These are phyloP conservation scores for Phytophthora tubulina DNA, from an alignment of 352 stramenopile genomes.

Conservation along the genomic window DNA sequence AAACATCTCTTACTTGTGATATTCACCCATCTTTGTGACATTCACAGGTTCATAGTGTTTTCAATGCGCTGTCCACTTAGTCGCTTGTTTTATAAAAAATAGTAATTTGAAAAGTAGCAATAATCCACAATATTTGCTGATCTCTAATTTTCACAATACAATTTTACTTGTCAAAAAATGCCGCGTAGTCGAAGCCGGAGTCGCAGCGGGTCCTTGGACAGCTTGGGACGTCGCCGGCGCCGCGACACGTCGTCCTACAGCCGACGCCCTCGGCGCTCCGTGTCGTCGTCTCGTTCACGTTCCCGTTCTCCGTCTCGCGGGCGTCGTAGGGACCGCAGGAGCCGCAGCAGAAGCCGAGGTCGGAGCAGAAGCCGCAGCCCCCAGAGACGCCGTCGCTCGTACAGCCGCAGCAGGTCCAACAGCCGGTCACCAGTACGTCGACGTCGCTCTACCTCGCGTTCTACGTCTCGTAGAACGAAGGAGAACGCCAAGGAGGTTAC, in stretches of 20 bases:
- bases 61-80: not conserved
- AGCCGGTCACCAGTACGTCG: slow-evolving; percentile 18
- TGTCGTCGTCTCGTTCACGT: slow-evolving; percentile 44
- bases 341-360: slow-evolving; percentile 39
- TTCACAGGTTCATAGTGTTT: not conserved
- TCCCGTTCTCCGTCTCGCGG: slow-evolving; percentile 47
- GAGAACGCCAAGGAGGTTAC: slow-evolving; percentile 2
- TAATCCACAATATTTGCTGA: too few species aligned
- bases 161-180: slow-evolving; percentile 26
- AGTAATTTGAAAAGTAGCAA: too few species aligned
- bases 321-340: slow-evolving; percentile 37
- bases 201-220: slow-evolving; percentile 74
- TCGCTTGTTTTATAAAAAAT: too few species aligned
- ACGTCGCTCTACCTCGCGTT: slow-evolving; percentile 22
- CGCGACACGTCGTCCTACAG: slow-evolving; percentile 30
- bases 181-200: slow-evolving; percentile 44
- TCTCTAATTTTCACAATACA: not conserved
- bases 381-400: slow-evolving; percentile 27
- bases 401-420: slow-evolving; percentile 38
- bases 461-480: slow-evolving; percentile 6
- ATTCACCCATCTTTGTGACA: not conserved
- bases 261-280: slow-evolving; percentile 36
- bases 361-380: slow-evolving; percentile 7
- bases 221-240: slow-evolving; percentile 53
- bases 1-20: not conserved